A percentile compares a stretch with the other conserved stretches of the same genome.
These are phyloP conservation scores for Oryza australiensis DNA, from an alignment of 176 grass and related monocot species.

Conservation along the genomic window DNA sequence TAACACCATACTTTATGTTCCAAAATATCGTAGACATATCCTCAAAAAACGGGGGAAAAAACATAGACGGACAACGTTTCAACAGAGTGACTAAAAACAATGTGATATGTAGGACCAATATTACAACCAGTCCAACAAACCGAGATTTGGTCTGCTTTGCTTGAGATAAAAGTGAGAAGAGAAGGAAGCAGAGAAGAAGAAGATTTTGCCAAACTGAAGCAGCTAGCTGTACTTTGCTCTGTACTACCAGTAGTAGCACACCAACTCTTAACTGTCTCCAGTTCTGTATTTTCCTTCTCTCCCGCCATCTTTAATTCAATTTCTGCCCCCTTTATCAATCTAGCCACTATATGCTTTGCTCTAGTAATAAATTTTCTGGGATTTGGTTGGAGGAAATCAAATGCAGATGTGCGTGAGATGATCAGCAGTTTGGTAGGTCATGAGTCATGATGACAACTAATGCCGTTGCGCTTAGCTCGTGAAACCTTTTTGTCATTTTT, in stretches of 20 bases:
- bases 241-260: constrained; percentile 24
- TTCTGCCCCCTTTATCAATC: not conserved
- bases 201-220: not conserved
- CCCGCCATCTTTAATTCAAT: not conserved
- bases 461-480: not conserved
- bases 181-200: not conserved
- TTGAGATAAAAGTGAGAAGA: constrained; percentile 14
- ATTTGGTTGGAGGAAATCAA: constrained; percentile 20
- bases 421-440: not conserved
- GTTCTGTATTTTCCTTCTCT: not conserved
- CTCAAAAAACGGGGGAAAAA: no score
- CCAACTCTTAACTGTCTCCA: constrained; percentile 34
- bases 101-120: not conserved
- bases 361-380: not conserved
- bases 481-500: not conserved
- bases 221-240: not conserved
- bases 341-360: not conserved
- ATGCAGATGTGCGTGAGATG: not conserved
- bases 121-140: not conserved
- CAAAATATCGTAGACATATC: not conserved
- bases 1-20: not conserved
- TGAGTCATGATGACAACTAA: not conserved
- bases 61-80: not conserved
- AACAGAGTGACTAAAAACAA: not conserved
- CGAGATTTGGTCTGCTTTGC: constrained; percentile 1